Conservation (phyloP, 179 eudicot species). For the Silene vulgaris region DNA sequence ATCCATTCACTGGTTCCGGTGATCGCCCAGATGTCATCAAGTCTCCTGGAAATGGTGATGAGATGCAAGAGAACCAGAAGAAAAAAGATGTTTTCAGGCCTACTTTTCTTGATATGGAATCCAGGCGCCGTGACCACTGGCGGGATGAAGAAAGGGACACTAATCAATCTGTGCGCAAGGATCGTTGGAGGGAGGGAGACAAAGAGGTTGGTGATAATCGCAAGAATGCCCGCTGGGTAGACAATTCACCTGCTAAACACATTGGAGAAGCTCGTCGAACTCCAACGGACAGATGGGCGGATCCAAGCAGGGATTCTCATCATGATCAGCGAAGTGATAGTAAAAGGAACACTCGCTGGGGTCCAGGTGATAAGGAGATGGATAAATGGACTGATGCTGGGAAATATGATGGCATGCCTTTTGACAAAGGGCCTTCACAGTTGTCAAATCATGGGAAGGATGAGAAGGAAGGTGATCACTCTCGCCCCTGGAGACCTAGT, state of each 20-base stretch:
- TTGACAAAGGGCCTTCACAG: slow-evolving; percentile 54
- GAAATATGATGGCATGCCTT: slow-evolving; percentile 48
- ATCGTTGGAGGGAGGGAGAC: slow-evolving; percentile 87
- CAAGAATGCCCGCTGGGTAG: slow-evolving; percentile 57
- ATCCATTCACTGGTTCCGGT: slow-evolving; percentile 34
- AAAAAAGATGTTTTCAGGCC: slow-evolving; percentile 85
- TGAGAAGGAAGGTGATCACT: slow-evolving; percentile 67
- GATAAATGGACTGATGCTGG: slow-evolving; percentile 61
- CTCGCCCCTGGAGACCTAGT: slow-evolving; percentile 81
- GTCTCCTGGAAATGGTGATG: slow-evolving; percentile 48
- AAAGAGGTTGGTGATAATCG: slow-evolving; percentile 54
- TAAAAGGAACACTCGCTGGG: slow-evolving; percentile 97
- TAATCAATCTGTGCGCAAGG: slow-evolving; percentile 55
- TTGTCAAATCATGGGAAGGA: slow-evolving; percentile 51
- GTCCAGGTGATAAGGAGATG: slow-evolving; percentile 65
- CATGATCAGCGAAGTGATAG: slow-evolving; percentile 75
- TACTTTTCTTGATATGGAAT: slow-evolving; percentile 62
- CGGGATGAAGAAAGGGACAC: slow-evolving; percentile 98
- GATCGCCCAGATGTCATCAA: slow-evolving; percentile 42
- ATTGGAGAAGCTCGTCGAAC: slow-evolving; percentile 71
- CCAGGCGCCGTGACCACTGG: slow-evolving; percentile 92
- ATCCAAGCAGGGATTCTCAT: slow-evolving; percentile 54
- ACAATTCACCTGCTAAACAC: slow-evolving; percentile 43
- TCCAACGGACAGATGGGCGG: slow-evolving; percentile 59
- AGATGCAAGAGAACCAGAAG: slow-evolving; percentile 50